Evolutionary conservation across 2,329 filamentous ascomycete species (phyloP), one percentile per base, ranked within the genome.

Genomic region (Periconia sp.): DNA sequence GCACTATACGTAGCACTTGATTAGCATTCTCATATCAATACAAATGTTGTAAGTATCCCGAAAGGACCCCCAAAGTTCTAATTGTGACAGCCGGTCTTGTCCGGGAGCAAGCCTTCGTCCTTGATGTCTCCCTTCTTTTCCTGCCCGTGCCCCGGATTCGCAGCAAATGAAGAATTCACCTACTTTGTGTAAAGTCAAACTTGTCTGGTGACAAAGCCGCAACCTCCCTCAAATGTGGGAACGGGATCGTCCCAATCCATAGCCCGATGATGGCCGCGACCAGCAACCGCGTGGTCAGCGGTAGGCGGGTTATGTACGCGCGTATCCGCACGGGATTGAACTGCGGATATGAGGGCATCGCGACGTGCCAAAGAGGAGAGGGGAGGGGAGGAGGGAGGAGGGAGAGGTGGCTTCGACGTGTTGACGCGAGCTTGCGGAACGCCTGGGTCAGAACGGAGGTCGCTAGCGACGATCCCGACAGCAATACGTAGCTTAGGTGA

Each of bases 301-400:
- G 92, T n/a, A 97, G 78, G 35, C 91, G 86, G 47, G 89, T 78
- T 54, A 95, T 63, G 68, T 95, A 96, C 7, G 88, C 89, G 54
- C 89, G 86, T 59, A 91, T 79, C 56, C 89, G 84, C 48, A 80
- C 71, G 22, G 86, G 83, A 71, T 85, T 92, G 71, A 95, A 86
- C 43, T 80, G 76, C 58, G 78, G 56, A 65, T 78, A 65, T 69
- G 74, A 71, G 34, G 71, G 70, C 50, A 77, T 72, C 43, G 53
- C 54, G 52, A 43, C 41, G 42, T 39, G 48, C 46, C 17, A 41
- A 38, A 29, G 29, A 44, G 31, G 41, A 38, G 19, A 42, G 54
- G 45, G 31, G 35, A 36, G 21, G 33, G 13, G 26, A 28, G 36
- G 9, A 7, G 35, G 30, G 12, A 28, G 15, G 16, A 26, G 15